A percentile compares a stretch with the other conserved stretches of the same genome.
Evolutionary conservation across 495 filamentous ascomycete genomes (phyloP).

Genomic region (Cercophora samala): DNA sequence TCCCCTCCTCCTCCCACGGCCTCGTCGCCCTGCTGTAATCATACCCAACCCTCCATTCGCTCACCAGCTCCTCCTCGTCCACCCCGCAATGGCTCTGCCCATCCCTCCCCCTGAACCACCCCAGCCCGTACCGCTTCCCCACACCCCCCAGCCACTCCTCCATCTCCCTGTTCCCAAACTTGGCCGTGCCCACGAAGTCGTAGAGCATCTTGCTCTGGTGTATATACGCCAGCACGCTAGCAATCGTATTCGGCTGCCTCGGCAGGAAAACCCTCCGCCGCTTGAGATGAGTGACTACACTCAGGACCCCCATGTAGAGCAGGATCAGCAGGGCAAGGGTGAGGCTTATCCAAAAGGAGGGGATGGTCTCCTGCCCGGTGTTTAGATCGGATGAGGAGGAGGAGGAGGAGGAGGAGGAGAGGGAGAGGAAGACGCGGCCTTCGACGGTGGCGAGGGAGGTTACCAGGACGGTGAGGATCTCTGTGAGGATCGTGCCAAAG

Average conservation of each 20-base stretch:
- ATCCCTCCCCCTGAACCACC: conserved; percentile 69
- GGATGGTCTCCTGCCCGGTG: conserved; percentile 57
- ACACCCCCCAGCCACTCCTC: conserved; percentile 48
- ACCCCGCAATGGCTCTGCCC: conserved; percentile 64
- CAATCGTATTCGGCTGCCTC: conserved; percentile 69
- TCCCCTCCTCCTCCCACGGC: conserved; percentile 41
- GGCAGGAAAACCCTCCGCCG: conserved; percentile 64
- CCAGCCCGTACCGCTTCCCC: conserved; percentile 65
- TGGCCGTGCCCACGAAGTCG: conserved; percentile 64
- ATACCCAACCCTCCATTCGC: conserved; percentile 58
- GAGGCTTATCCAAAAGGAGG: conserved; percentile 58
- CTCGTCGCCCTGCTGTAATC: conserved; percentile 40
- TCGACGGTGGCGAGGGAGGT: conserved; percentile 59
- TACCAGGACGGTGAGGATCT: conserved; percentile 65
- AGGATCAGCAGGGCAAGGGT: conserved; percentile 56
- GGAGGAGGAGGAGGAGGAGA: conserved; percentile 20
- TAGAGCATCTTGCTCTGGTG: conserved; percentile 72
- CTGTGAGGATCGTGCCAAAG: conserved; percentile 59
- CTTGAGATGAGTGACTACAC: conserved; percentile 50
- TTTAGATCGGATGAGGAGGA: conserved; percentile 33
- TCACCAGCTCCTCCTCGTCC: conserved; percentile 64
- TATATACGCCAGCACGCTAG: conserved; percentile 67
- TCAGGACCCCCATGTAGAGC: conserved; percentile 52
- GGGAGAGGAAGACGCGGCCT: conserved; percentile 53
- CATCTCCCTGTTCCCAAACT: conserved; percentile 56